phyloP scores from a whole-genome alignment of 768 basidiomycete genomes.

The Cubamyces sp. region DNA sequence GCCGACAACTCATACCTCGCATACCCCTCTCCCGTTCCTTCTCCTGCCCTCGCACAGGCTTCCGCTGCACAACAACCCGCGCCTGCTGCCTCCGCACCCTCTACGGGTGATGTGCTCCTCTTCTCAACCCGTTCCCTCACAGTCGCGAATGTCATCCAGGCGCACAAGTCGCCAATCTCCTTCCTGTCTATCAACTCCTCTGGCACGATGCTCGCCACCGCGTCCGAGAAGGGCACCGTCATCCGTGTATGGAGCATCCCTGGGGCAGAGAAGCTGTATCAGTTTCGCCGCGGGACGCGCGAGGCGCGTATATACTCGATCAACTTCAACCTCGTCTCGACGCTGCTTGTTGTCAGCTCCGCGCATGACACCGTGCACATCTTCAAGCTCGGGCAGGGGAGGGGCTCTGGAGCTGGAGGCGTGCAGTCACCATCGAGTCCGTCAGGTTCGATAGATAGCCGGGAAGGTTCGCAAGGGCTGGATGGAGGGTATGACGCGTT shows the following conservation, averaged over 20 bases:
- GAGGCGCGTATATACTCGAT: constrained; percentile 85
- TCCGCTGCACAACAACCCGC: constrained; percentile 42
- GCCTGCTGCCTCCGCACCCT: constrained; percentile 36
- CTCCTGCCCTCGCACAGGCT: constrained; percentile 60
- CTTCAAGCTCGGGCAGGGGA: constrained; percentile 75
- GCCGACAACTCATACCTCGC: constrained; percentile 93
- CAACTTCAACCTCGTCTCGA: constrained; percentile 82
- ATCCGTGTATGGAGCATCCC: constrained; percentile 95
- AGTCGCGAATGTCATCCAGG: constrained; percentile 94
- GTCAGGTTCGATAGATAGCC: constrained; percentile 65
- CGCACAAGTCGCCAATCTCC: constrained; percentile 93
- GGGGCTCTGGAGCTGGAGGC: constrained; percentile 26
- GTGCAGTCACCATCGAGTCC: constrained; percentile 54
- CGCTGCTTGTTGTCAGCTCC: constrained; percentile 86
- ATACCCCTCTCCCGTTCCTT: constrained; percentile 93
- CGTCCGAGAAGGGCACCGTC: constrained; percentile 94
- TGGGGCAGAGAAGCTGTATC: constrained; percentile 90
- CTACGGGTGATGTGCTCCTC: constrained; percentile 87
- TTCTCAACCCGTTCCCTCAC: constrained; percentile 93
- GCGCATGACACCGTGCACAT: constrained; percentile 97
- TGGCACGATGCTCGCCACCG: constrained; percentile 90
- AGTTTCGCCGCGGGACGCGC: constrained; percentile 90
- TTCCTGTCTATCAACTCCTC: constrained; percentile 83
- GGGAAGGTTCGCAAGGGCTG: constrained; percentile 59
- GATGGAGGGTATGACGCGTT: constrained; percentile 88